These are phyloP conservation scores for Fusarium buharicum DNA, from an alignment of 2,329 filamentous ascomycete species.

Conservation along the genomic window DNA sequence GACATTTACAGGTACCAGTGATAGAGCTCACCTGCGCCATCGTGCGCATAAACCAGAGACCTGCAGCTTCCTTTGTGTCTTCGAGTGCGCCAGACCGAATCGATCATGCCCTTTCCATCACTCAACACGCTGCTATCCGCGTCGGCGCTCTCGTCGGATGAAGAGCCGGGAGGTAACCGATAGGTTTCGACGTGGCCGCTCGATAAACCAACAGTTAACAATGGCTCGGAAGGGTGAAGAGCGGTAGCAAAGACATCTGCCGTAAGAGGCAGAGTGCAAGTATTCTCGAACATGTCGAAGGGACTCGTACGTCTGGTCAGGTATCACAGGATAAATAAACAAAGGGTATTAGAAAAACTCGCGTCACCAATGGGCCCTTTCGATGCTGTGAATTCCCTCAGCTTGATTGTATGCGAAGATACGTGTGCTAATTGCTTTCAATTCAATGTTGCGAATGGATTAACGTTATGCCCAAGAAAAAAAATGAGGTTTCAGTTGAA, in stretches of 20 bases:
- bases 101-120: slow-evolving; percentile 78
- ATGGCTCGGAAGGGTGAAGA: slow-evolving; percentile 83
- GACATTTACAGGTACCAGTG: no score
- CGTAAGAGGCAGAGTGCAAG: slow-evolving; percentile 87
- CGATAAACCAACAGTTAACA: slow-evolving; percentile 86
- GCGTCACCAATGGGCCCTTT: not conserved
- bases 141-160: slow-evolving; percentile 62
- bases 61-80: slow-evolving; percentile 96
- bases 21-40: slow-evolving; percentile 70
- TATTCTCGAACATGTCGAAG: slow-evolving; percentile 83
- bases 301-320: not conserved
- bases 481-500: not conserved
- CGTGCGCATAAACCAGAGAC: slow-evolving; percentile 78
- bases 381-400: not conserved
- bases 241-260: slow-evolving; percentile 90
- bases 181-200: slow-evolving; percentile 88
- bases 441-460: not conserved
- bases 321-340: not conserved
- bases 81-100: slow-evolving; percentile 85
- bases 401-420: not conserved
- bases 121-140: slow-evolving; percentile 62
- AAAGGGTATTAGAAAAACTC: not conserved
- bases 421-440: not conserved
- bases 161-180: slow-evolving; percentile 69
- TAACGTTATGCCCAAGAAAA: not conserved